A percentile compares a stretch with the other conserved stretches of the same genome.
phyloP scores from a whole-genome alignment of 1,284 basidiomycete genomes.

The Ustilago esculenta region DNA sequence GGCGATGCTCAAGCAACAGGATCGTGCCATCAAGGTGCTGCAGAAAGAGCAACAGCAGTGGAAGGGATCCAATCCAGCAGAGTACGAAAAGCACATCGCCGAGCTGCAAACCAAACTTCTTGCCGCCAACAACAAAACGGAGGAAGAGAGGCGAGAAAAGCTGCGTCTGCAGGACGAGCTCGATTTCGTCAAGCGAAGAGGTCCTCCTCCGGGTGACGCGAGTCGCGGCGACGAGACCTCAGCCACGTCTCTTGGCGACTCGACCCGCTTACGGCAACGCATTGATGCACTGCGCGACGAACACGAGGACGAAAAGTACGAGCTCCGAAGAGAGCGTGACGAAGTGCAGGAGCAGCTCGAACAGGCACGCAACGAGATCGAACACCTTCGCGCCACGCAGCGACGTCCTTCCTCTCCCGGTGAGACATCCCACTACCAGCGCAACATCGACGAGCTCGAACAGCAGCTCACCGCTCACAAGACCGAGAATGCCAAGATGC shows the following conservation, averaged over 20 bases:
- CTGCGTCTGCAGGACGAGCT: slow-evolving; percentile 51
- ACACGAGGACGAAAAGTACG: slow-evolving; percentile 54
- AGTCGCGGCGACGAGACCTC: slow-evolving; percentile 32
- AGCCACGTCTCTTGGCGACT: slow-evolving; percentile 31
- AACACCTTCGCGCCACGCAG: slow-evolving; percentile 19
- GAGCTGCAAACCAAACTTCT: slow-evolving; percentile 44
- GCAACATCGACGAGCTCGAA: slow-evolving; percentile 46
- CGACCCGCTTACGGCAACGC: slow-evolving; percentile 40
- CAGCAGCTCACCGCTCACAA: slow-evolving; percentile 49
- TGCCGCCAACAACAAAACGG: slow-evolving; percentile 37
- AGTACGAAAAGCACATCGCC: slow-evolving; percentile 37
- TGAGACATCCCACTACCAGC: slow-evolving; percentile 27
- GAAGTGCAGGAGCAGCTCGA: slow-evolving; percentile 50
- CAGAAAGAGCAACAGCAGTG: slow-evolving; percentile 60
- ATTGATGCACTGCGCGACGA: slow-evolving; percentile 51
- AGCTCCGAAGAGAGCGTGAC: slow-evolving; percentile 47
- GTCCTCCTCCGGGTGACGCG: slow-evolving; percentile 32
- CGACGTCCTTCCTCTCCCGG: slow-evolving; percentile 23
- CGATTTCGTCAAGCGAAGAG: slow-evolving; percentile 46
- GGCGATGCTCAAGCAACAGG: slow-evolving; percentile 61
- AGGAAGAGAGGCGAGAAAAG: slow-evolving; percentile 40
- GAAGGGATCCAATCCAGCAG: slow-evolving; percentile 36
- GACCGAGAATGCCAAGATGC: slow-evolving; percentile 51
- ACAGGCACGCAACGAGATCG: slow-evolving; percentile 34
- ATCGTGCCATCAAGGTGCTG: slow-evolving; percentile 58